phyloP scores from a whole-genome alignment of 2,329 filamentous ascomycete genomes.

The Claviceps maximensis region DNA sequence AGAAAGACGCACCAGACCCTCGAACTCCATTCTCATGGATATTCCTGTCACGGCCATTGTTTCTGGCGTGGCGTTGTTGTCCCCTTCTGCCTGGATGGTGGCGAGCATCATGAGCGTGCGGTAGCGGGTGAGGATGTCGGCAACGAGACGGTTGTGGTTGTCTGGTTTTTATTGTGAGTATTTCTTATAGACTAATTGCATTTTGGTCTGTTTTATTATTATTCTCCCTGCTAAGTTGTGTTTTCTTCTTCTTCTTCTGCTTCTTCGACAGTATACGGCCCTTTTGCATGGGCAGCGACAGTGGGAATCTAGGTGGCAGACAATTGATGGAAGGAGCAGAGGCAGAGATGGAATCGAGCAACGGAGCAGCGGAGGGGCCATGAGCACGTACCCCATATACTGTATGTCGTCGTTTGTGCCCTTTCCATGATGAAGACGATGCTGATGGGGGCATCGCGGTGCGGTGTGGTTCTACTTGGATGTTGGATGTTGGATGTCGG shows the following conservation, averaged over 20 bases:
- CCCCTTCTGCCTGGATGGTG: slow-evolving; percentile 28
- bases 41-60: slow-evolving; percentile 29
- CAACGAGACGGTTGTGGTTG: slow-evolving; percentile 31
- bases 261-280: background rate
- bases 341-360: no score
- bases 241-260: background rate
- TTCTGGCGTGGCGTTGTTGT: slow-evolving; percentile 25
- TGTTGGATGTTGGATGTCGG: background rate
- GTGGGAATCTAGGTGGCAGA: background rate
- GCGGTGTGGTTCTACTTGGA: background rate
- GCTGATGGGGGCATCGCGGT: background rate
- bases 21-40: slow-evolving; percentile 32
- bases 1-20: slow-evolving; percentile 22
- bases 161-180: slow-evolving; percentile 15
- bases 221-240: background rate
- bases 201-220: no score
- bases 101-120: slow-evolving; percentile 30
- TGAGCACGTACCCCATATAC: slow-evolving; percentile 21
- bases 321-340: background rate
- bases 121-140: slow-evolving; percentile 30
- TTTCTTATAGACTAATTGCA: no score
- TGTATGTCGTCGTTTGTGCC: slow-evolving; percentile 19
- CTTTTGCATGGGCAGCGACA: background rate
- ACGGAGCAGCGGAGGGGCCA: background rate
- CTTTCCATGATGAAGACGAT: slow-evolving; percentile 17